Evolutionary conservation across 768 basidiomycete species (phyloP), one percentile per base, ranked within the genome.

Genomic region (Cytidiella melzeri): DNA sequence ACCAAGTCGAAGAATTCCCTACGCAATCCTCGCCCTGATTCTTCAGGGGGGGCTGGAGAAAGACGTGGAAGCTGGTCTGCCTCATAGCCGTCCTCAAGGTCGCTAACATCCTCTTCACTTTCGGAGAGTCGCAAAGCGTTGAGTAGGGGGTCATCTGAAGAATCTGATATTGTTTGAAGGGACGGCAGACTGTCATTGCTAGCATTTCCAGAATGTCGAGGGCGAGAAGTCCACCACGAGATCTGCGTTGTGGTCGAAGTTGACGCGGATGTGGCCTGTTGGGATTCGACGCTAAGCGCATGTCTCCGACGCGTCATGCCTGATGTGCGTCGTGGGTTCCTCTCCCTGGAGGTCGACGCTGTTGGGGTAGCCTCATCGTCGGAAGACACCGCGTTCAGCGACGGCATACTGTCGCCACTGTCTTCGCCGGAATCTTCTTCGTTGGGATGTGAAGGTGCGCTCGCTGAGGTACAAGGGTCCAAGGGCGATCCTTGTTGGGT

Each of bases 371-470:
- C 27, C 24, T 44, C 53, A 1, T 52, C 53, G 1, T 43, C 57
- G 2, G 57, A 57, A 3, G 62, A 63, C 0, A 61, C 57, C 7
- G 57, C 57, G 41, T 52, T 57, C 20, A 63, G 44, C 3, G 56
- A 50, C 0, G 62, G 62, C 41, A 63, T 23, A 27, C 62, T 61
- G 28, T 46, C 48, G 6, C 27, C 41, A 41, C 55, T 55, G 10
- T 36, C 27, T 15, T 23, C 43, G 13, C 41, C 51, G 20, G 48
- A 34, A 34, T 48, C 47, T 28, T 36, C 41, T 11, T 45, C 42
- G 40, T n/a, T 21, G 26, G 4, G 19, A 19, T 12, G 43, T 6
- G 43, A 28, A 21, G 43, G 30, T n/a, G n/a, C n/a, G 30, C 7
- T 15, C 15, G 7, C 30, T 34, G 30, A 34, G 15, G 7, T 7